A percentile compares a stretch with the other conserved stretches of the same genome.
Evolutionary conservation across 176 grass and related monocot genomes (phyloP).

Genomic region (Aegilops umbellulata): DNA sequence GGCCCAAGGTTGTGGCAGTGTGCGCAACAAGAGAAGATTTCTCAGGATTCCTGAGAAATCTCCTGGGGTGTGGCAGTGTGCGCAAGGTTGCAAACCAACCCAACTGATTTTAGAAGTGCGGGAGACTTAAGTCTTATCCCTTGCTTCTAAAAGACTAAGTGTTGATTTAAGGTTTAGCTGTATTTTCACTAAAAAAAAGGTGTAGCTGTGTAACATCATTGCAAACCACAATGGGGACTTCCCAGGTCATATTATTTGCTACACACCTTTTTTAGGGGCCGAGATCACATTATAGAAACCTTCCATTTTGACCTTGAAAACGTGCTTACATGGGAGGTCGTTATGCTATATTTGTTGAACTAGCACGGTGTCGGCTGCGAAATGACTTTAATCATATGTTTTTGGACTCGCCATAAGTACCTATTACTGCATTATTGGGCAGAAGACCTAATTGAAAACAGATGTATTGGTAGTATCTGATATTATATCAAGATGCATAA

Average conservation of each 20-base stretch:
- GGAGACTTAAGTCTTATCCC: background rate
- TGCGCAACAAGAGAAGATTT: too few species aligned
- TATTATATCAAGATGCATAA: too few species aligned
- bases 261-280: background rate
- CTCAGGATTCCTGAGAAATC: too few species aligned
- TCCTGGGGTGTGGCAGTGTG: background rate
- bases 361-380: too few species aligned
- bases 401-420: too few species aligned
- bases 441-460: too few species aligned
- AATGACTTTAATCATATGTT: too few species aligned
- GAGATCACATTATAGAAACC: background rate
- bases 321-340: background rate
- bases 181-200: too few species aligned
- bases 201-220: background rate
- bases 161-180: background rate
- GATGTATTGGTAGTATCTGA: too few species aligned
- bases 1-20: too few species aligned
- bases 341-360: background rate
- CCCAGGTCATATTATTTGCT: constrained; percentile 25
- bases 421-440: too few species aligned
- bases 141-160: background rate
- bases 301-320: background rate
- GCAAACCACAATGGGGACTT: constrained; percentile 24
- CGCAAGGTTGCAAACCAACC: background rate
- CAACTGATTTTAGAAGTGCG: background rate